Conservation (phyloP, 2,329 filamentous ascomycete species). For the Phialophora macrospora region DNA sequence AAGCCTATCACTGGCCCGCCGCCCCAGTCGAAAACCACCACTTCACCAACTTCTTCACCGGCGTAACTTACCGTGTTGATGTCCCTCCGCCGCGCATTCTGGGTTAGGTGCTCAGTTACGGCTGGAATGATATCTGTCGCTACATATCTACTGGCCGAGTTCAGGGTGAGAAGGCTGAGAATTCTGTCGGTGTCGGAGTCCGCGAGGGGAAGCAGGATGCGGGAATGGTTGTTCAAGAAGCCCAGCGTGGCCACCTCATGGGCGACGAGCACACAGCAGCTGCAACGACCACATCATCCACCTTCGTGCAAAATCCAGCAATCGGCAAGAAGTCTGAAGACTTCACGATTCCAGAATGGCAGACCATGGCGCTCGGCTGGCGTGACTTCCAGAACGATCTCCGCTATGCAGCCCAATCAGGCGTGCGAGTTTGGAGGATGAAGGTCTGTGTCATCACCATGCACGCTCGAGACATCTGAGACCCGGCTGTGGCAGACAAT, state of each 20-base stretch:
- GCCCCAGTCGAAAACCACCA: slow-evolving; percentile 24
- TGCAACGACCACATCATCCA: not conserved
- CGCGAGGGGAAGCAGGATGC: not conserved
- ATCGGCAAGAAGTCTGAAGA: not conserved
- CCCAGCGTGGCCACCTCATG: slow-evolving; percentile 4
- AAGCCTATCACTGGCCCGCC: slow-evolving; percentile 32
- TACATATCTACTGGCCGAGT: slow-evolving; percentile 26
- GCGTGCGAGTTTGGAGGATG: slow-evolving; percentile 35
- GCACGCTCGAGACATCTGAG: not conserved
- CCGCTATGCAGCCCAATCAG: slow-evolving; percentile 20
- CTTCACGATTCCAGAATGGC: slow-evolving; percentile 19
- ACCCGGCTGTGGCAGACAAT: not conserved
- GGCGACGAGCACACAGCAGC: not conserved
- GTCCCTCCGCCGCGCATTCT: slow-evolving; percentile 15
- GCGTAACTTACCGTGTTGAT: slow-evolving; percentile 25
- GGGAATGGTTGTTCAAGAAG: not conserved
- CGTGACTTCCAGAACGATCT: slow-evolving; percentile 31
- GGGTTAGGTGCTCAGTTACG: slow-evolving; percentile 33
- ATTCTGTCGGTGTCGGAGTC: not conserved
- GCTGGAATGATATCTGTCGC: slow-evolving; percentile 34
- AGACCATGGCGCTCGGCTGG: slow-evolving; percentile 28
- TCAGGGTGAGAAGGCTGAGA: not conserved
- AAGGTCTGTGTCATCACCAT: slow-evolving; percentile 27
- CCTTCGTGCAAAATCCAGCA: not conserved
- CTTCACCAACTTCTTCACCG: slow-evolving; percentile 25